phyloP scores from a whole-genome alignment of 2,329 filamentous ascomycete genomes.

The Trichoderma sp. region DNA sequence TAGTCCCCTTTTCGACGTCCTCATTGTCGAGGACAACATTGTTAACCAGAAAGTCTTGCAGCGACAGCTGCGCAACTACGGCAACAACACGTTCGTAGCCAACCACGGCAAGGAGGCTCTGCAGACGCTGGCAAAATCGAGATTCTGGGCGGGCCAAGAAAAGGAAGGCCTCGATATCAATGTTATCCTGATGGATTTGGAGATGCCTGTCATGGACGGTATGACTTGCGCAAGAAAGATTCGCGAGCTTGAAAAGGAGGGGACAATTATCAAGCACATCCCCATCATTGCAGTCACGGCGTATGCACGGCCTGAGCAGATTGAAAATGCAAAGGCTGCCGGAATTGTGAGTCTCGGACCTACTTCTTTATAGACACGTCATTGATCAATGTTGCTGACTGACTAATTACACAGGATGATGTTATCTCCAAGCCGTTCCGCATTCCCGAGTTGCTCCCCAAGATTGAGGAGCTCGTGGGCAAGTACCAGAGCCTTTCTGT shows the following conservation, averaged over 20 bases:
- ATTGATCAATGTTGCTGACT: not conserved
- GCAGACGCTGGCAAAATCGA: conserved; percentile 53
- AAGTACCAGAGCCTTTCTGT: conserved; percentile 38
- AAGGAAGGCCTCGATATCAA: conserved; percentile 53
- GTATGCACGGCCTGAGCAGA: conserved; percentile 73
- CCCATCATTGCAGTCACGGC: conserved; percentile 82
- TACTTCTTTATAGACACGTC: not conserved
- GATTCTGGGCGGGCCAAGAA: conserved; percentile 53
- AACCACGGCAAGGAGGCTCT: conserved; percentile 64
- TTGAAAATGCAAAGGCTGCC: conserved; percentile 65
- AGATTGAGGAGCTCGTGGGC: conserved; percentile 57
- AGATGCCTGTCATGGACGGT: conserved; percentile 84
- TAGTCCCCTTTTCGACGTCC: conserved; percentile 48
- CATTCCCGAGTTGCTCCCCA: conserved; percentile 66
- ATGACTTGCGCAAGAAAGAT: conserved; percentile 70
- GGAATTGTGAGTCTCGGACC: conserved; percentile 61
- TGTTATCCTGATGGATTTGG: conserved; percentile 75
- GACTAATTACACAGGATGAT: conserved; percentile 52
- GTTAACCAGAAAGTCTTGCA: conserved; percentile 65
- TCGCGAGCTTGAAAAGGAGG: conserved; percentile 62
- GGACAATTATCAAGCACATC: conserved; percentile 62
- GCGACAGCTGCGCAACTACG: conserved; percentile 58
- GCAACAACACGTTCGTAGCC: conserved; percentile 59
- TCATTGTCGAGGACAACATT: conserved; percentile 67
- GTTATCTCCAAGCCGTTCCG: conserved; percentile 78